A percentile compares a stretch with the other conserved stretches of the same genome.
These are phyloP conservation scores for Aspergillus tamarii DNA, from an alignment of 2,329 filamentous ascomycete genomes.

Conservation along the genomic window DNA sequence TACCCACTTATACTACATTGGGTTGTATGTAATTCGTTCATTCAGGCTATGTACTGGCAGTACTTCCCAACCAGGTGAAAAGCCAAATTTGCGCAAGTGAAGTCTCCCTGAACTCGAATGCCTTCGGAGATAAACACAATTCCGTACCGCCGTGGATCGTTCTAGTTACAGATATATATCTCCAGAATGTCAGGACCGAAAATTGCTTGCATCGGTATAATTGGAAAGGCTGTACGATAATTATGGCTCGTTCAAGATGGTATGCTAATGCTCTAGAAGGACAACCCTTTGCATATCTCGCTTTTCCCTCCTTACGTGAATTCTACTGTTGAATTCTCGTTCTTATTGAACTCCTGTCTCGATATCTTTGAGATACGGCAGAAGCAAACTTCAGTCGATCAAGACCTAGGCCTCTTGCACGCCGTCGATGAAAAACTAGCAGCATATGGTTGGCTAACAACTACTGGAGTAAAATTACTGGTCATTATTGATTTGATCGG, in stretches of 20 bases:
- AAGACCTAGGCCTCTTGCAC: constrained; percentile 89
- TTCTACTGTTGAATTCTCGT: constrained; percentile 77
- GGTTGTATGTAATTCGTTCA: background rate
- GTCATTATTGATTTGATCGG: constrained; percentile 91
- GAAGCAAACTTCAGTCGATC: constrained; percentile 71
- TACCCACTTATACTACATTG: background rate
- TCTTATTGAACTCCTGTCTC: constrained; percentile 86
- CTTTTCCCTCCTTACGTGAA: constrained; percentile 78
- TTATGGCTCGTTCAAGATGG: background rate
- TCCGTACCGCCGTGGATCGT: background rate
- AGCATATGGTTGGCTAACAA: constrained; percentile 95
- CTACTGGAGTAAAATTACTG: constrained; percentile 89
- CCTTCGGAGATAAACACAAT: background rate
- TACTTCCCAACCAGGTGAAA: background rate
- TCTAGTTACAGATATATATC: background rate
- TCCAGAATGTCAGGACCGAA: constrained; percentile 61
- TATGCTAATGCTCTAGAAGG: constrained; percentile 56
- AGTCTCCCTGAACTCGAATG: background rate
- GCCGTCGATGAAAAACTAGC: constrained; percentile 91
- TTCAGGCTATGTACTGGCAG: background rate
- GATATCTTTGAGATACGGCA: constrained; percentile 91
- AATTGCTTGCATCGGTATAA: constrained; percentile 90
- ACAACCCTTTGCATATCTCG: constrained; percentile 92
- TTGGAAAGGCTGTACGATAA: constrained; percentile 79
- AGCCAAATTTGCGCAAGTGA: background rate